Evolutionary conservation across 2,329 filamentous ascomycete genomes (phyloP).

Genomic region (Dothideomycetes sp.): DNA sequence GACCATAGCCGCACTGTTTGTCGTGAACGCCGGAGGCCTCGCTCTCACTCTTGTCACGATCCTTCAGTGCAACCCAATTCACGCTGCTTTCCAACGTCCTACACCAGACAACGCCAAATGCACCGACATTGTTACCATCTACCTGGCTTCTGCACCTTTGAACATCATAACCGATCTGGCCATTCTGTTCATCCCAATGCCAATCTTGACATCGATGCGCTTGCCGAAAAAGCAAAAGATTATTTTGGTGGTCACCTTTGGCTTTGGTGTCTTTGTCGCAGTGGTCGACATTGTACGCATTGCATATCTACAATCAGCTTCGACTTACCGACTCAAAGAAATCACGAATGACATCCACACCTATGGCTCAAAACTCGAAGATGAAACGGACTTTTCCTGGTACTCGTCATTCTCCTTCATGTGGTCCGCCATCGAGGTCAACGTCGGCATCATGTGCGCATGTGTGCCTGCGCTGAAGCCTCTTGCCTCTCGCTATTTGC

Average conservation of each 20-base stretch:
- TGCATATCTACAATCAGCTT: constrained; percentile 74
- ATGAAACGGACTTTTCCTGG: constrained; percentile 45
- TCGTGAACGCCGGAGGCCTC: constrained; percentile 69
- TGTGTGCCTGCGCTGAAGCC: constrained; percentile 91
- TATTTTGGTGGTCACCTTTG: constrained; percentile 77
- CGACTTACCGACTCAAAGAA: constrained; percentile 33
- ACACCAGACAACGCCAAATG: constrained; percentile 38
- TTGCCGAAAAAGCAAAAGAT: constrained; percentile 77
- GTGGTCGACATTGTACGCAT: constrained; percentile 83
- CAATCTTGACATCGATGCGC: constrained; percentile 76
- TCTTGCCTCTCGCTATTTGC: constrained; percentile 54
- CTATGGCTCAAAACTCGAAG: constrained; percentile 17
- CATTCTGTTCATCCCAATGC: constrained; percentile 78
- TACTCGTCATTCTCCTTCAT: constrained; percentile 78
- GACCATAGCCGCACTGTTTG: constrained; percentile 66
- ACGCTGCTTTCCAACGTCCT: constrained; percentile 51
- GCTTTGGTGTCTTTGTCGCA: constrained; percentile 76
- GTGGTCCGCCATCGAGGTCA: constrained; percentile 91
- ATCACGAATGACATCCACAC: constrained; percentile 25
- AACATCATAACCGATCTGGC: constrained; percentile 88
- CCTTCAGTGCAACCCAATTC: constrained; percentile 70
- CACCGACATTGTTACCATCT: constrained; percentile 51
- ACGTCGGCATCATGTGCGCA: constrained; percentile 78
- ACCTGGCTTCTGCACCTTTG: constrained; percentile 68
- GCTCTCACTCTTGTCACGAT: constrained; percentile 79